Evolutionary conservation across 2,329 filamentous ascomycete genomes (phyloP).

Genomic region (Cladorrhinum sp.): DNA sequence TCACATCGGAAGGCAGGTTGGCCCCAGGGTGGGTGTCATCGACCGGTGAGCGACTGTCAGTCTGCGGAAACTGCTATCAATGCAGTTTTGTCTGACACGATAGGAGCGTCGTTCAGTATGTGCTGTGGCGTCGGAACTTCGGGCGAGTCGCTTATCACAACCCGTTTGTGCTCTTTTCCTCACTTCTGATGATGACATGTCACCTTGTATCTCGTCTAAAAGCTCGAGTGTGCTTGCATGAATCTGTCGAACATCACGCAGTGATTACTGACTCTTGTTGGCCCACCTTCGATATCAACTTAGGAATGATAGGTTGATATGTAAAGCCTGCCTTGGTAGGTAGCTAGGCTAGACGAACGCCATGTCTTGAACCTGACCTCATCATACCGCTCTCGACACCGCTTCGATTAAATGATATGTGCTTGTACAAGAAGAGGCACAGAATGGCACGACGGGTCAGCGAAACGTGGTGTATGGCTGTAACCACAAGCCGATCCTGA

Average conservation of each 20-base stretch:
- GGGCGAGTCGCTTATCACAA: conserved; percentile 19
- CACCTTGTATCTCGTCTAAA: conserved; percentile 13
- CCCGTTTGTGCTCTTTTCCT: neutral
- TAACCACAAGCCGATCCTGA: neutral
- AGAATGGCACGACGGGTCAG: neutral
- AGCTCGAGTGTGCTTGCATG: conserved; percentile 7
- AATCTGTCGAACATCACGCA: conserved; percentile 17
- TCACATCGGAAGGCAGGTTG: neutral
- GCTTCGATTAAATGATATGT: neutral
- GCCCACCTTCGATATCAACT: conserved; percentile 13
- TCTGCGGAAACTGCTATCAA: neutral
- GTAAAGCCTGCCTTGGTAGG: neutral
- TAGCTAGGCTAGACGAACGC: conserved; percentile 3
- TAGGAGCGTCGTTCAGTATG: neutral
- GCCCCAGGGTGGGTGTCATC: neutral
- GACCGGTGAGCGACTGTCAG: neutral
- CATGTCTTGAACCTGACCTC: conserved; percentile 6
- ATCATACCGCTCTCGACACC: neutral
- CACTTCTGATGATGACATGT: conserved; percentile 15
- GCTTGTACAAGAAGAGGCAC: neutral
- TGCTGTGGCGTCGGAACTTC: conserved; percentile 11
- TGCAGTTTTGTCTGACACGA: neutral
- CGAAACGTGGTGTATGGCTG: neutral
- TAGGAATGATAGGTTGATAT: neutral
- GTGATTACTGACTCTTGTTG: conserved; percentile 8